Evolutionary conservation across 768 basidiomycete species (phyloP).

Genomic region (Suillus placidus): DNA sequence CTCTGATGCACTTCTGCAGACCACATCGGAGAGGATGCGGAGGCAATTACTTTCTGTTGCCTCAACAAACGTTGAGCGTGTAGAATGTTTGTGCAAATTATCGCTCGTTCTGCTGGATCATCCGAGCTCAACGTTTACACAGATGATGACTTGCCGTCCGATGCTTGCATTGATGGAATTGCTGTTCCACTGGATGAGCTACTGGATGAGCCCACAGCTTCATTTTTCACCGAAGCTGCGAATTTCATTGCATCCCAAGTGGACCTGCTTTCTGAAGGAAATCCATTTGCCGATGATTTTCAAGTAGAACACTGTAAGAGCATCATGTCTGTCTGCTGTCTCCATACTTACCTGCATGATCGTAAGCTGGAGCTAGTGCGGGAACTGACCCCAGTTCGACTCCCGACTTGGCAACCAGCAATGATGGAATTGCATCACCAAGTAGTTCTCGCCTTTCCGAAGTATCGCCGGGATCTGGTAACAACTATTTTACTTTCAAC

Average conservation of each 20-base stretch:
- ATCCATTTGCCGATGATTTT: background rate
- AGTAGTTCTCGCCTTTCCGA: background rate
- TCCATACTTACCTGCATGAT: background rate
- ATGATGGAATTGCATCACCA: background rate
- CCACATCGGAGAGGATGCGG: slow-evolving; percentile 15
- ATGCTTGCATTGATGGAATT: background rate
- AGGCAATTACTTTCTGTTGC: slow-evolving; percentile 16
- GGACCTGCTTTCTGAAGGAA: background rate
- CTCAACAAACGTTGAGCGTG: background rate
- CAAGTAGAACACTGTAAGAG: background rate
- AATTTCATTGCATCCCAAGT: background rate
- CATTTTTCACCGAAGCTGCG: background rate
- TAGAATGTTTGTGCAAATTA: slow-evolving; percentile 4
- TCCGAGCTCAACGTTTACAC: background rate
- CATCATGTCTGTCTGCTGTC: background rate
- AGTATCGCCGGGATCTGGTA: background rate
- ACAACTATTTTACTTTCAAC: background rate
- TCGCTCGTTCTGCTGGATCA: background rate
- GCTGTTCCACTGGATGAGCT: background rate
- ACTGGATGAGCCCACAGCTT: background rate
- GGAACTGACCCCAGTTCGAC: background rate
- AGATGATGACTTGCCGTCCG: background rate
- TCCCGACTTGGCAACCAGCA: background rate
- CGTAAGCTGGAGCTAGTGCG: background rate
- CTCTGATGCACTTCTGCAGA: slow-evolving; percentile 9